Percentiles rank a stretch among this genome's conserved stretches.
phyloP scores from a whole-genome alignment of 805 yeast genomes.

The Suhomyces sp. region DNA sequence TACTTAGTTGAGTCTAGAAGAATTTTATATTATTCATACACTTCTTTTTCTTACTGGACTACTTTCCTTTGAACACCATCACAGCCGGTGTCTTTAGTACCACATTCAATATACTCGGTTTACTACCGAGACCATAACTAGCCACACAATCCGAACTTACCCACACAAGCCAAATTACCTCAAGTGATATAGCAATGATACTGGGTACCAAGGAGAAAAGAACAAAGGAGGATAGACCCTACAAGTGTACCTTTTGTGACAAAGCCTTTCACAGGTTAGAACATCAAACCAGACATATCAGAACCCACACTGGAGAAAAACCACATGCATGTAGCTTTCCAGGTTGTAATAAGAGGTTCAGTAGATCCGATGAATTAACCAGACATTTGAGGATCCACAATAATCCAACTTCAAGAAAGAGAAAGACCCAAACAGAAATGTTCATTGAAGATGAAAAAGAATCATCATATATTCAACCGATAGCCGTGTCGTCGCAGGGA shows the following conservation, averaged over 20 bases:
- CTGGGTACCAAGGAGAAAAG: constrained; percentile 12
- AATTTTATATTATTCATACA: neutral
- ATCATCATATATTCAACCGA: neutral
- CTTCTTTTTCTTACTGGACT: neutral
- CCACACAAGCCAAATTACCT: neutral
- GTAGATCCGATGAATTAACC: constrained; percentile 71
- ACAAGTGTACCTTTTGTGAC: constrained; percentile 70
- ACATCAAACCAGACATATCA: constrained; percentile 74
- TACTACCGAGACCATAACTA: neutral
- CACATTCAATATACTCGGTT: neutral
- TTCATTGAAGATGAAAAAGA: constrained; percentile 5
- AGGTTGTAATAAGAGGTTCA: constrained; percentile 65
- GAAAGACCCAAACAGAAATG: constrained; percentile 36
- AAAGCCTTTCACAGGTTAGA: constrained; percentile 74
- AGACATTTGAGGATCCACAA: constrained; percentile 72
- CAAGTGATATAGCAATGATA: neutral
- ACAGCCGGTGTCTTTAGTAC: neutral
- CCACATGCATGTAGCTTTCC: constrained; percentile 76
- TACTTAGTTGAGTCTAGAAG: neutral
- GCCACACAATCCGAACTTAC: neutral
- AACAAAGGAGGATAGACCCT: constrained; percentile 44
- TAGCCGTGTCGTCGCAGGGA: neutral
- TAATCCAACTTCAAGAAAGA: constrained; percentile 64
- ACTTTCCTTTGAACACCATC: neutral
- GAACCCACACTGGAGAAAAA: constrained; percentile 81